Percentiles rank a stretch among this genome's conserved stretches.
phyloP scores from a whole-genome alignment of 129 eudicot species.

The Apium graveolens region DNA sequence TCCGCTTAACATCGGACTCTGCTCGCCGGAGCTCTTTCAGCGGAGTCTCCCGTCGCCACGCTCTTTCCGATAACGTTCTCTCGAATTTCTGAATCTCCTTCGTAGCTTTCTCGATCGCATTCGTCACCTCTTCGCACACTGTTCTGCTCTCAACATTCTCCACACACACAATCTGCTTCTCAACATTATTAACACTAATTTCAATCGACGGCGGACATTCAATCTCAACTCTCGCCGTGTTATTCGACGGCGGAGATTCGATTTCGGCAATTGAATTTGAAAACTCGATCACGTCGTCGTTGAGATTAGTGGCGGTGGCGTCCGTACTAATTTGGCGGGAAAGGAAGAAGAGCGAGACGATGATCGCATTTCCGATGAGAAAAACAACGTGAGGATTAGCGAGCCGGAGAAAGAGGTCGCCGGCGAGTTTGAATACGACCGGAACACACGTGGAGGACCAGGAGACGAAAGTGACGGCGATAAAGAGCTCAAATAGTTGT shows the following conservation, averaged over 20 bases:
- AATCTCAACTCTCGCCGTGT: conserved; percentile 11
- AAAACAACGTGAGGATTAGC: conserved; percentile 62
- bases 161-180: conserved; percentile 19
- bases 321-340: conserved; percentile 29
- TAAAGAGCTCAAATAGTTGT: conserved; percentile 33
- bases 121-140: conserved; percentile 32
- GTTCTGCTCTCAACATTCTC: conserved; percentile 21
- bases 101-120: conserved; percentile 43
- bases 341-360: conserved; percentile 30
- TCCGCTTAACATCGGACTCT: conserved; percentile 36
- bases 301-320: conserved; percentile 17
- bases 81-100: conserved; percentile 44
- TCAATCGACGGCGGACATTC: neutral
- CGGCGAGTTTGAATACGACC: conserved; percentile 13
- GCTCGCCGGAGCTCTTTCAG: conserved; percentile 48
- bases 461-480: conserved; percentile 38
- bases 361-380: conserved; percentile 61
- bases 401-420: conserved; percentile 18
- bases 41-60: conserved; percentile 33
- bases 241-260: neutral
- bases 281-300: conserved; percentile 15
- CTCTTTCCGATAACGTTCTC: conserved; percentile 57
- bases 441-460: conserved; percentile 61
- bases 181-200: conserved; percentile 10
- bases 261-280: neutral